Evolutionary conservation across 2,329 filamentous ascomycete species (phyloP).

Genomic region (Aciculosporium take): DNA sequence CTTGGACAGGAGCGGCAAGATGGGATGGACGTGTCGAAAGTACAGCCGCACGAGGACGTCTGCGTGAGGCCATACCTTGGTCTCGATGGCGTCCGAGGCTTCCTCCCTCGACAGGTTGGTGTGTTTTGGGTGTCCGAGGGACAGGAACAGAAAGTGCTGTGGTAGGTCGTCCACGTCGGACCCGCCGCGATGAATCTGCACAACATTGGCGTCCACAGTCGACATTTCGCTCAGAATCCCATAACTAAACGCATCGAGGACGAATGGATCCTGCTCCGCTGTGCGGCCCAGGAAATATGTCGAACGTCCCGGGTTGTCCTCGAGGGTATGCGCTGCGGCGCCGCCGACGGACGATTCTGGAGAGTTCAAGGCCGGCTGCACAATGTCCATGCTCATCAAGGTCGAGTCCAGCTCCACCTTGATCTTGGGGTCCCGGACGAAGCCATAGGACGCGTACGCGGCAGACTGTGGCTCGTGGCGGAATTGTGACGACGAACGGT

Average conservation of each 20-base stretch:
- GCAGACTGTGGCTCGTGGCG: neutral
- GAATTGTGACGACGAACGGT: conserved; percentile 1
- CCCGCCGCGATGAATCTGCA: conserved; percentile 26
- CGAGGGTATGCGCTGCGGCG: conserved; percentile 21
- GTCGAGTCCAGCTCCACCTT: conserved; percentile 1
- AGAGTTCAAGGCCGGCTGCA: conserved; percentile 7
- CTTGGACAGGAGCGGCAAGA: conserved; percentile 30
- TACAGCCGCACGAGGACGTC: conserved; percentile 28
- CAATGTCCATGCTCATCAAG: conserved; percentile 6
- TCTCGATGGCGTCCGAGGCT: conserved; percentile 29
- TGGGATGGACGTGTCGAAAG: conserved; percentile 31
- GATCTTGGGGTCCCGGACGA: neutral
- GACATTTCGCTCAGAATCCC: conserved; percentile 29
- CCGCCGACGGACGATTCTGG: conserved; percentile 2
- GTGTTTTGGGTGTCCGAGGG: conserved; percentile 29
- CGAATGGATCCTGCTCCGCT: conserved; percentile 31
- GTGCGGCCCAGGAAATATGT: conserved; percentile 31
- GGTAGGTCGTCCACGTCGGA: conserved; percentile 22
- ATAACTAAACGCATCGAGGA: conserved; percentile 32
- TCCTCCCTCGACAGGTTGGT: conserved; percentile 22
- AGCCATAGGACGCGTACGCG: conserved; percentile 1
- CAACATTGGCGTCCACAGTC: conserved; percentile 29
- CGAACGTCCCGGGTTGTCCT: conserved; percentile 26
- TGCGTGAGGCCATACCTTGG: conserved; percentile 24
- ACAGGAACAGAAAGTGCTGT: conserved; percentile 30